Evolutionary conservation across 257 asterid genomes (phyloP).

Genomic region (Agastache rugosa): DNA sequence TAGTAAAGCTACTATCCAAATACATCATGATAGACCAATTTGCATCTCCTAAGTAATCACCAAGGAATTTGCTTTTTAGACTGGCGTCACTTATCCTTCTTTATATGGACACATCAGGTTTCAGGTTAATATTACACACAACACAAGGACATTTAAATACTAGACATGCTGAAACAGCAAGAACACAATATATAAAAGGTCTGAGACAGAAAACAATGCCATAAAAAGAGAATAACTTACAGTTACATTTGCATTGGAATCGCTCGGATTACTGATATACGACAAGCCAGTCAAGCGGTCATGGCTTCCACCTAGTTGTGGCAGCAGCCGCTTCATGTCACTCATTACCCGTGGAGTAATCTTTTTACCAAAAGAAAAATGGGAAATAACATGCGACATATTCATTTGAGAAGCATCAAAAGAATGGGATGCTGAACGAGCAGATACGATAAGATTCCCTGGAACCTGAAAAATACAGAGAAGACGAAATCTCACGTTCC

Average conservation of each 20-base stretch:
- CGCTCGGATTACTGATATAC: constrained; percentile 83
- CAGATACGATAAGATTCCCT: constrained; percentile 88
- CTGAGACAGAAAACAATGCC: constrained; percentile 17
- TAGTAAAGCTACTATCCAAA: constrained; percentile 15
- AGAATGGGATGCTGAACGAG: constrained; percentile 90
- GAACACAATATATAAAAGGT: not conserved
- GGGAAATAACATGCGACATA: constrained; percentile 86
- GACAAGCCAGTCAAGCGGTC: constrained; percentile 74
- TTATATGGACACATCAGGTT: not conserved
- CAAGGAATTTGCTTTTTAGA: not conserved
- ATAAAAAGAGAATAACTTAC: constrained; percentile 54
- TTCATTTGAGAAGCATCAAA: constrained; percentile 97
- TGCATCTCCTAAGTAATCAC: not conserved
- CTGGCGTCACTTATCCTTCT: constrained; percentile 5
- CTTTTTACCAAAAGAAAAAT: constrained; percentile 84
- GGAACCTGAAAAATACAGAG: constrained; percentile 74
- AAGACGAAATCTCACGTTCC: constrained; percentile 8
- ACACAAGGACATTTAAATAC: not conserved
- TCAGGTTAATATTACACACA: constrained; percentile 8
- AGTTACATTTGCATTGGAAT: constrained; percentile 86
- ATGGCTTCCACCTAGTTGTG: constrained; percentile 80
- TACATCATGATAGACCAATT: constrained; percentile 4
- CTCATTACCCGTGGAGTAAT: constrained; percentile 69
- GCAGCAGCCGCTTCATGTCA: constrained; percentile 75
- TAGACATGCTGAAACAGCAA: constrained; percentile 23